Percentiles rank a stretch among this genome's conserved stretches.
These are phyloP conservation scores for Podochytrium sp. DNA, from an alignment of 192 early-diverging fungal species.

Conservation along the genomic window DNA sequence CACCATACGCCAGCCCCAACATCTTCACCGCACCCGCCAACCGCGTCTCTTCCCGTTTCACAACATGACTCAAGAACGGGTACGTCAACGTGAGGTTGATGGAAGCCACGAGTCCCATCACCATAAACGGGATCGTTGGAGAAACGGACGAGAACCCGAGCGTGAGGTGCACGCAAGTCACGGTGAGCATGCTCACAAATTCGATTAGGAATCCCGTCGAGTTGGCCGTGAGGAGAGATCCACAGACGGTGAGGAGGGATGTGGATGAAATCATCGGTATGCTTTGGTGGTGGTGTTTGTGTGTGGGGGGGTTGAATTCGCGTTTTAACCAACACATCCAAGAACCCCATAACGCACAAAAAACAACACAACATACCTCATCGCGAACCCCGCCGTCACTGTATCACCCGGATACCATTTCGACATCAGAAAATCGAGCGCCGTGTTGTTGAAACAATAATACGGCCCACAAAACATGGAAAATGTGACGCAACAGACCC, in stretches of 20 bases:
- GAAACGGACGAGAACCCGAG: constrained; percentile 57
- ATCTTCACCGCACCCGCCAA: not conserved
- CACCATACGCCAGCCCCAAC: constrained; percentile 53
- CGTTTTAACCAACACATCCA: not conserved
- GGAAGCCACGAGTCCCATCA: constrained; percentile 57
- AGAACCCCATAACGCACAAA: not conserved
- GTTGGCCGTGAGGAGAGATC: not conserved
- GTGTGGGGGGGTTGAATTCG: not conserved
- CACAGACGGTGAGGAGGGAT: not conserved
- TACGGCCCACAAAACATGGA: constrained; percentile 54
- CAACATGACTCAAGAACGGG: not conserved
- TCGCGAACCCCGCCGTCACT: constrained; percentile 50
- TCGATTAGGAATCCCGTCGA: constrained; percentile 32
- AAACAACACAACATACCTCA: constrained; percentile 40
- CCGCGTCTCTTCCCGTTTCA: not conserved
- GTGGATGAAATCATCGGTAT: not conserved
- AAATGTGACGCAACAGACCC: constrained; percentile 55
- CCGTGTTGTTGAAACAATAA: constrained; percentile 62
- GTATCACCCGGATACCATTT: constrained; percentile 61
- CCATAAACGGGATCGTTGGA: constrained; percentile 56
- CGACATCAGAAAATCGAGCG: constrained; percentile 56
- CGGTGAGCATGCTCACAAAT: constrained; percentile 50
- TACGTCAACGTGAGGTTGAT: constrained; percentile 44
- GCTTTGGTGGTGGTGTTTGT: not conserved
- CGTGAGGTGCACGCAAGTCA: constrained; percentile 53